These are phyloP conservation scores for Globisporangium nunn DNA, from an alignment of 352 stramenopile genomes.

Conservation along the genomic window DNA sequence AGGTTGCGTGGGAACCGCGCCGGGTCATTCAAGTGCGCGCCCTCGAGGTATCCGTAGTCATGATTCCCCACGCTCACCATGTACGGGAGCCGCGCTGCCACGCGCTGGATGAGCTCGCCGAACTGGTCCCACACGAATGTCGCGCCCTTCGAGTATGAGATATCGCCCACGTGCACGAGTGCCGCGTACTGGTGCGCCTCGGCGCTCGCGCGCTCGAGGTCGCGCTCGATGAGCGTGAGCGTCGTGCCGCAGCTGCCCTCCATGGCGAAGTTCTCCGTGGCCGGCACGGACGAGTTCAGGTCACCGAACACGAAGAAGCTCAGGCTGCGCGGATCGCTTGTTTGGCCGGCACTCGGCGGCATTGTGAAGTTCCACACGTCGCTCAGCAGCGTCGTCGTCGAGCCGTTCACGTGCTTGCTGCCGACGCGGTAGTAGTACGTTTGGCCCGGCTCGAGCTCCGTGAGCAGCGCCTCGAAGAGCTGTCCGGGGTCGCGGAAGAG, in stretches of 20 bases:
- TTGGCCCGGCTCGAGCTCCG: constrained; percentile 2
- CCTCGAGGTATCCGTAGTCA: constrained; percentile 28
- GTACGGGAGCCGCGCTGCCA: constrained; percentile 62
- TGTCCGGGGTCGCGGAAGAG: constrained; percentile 11
- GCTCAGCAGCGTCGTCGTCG: constrained; percentile 1
- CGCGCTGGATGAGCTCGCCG: constrained; percentile 69
- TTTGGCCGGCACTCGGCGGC: background rate
- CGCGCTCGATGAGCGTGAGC: constrained; percentile 9
- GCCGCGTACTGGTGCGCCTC: constrained; percentile 33
- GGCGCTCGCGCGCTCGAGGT: background rate
- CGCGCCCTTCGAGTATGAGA: constrained; percentile 59
- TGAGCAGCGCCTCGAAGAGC: constrained; percentile 13
- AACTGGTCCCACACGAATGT: constrained; percentile 86
- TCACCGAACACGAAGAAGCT: constrained; percentile 60
- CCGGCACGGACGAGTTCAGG: constrained; percentile 22
- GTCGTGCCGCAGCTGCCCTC: constrained; percentile 15
- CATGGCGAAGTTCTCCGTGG: constrained; percentile 13
- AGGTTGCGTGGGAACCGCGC: constrained; percentile 19
- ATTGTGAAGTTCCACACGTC: constrained; percentile 8
- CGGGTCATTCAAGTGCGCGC: constrained; percentile 9
- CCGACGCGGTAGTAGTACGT: constrained; percentile 16
- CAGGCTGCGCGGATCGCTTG: constrained; percentile 1
- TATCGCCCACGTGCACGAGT: constrained; percentile 79
- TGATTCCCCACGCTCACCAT: constrained; percentile 59
- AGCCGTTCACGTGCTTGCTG: background rate